Base-by-base conservation (phyloP, 495 filamentous ascomycete genomes). In the Penicillium coprophilum region DNA sequence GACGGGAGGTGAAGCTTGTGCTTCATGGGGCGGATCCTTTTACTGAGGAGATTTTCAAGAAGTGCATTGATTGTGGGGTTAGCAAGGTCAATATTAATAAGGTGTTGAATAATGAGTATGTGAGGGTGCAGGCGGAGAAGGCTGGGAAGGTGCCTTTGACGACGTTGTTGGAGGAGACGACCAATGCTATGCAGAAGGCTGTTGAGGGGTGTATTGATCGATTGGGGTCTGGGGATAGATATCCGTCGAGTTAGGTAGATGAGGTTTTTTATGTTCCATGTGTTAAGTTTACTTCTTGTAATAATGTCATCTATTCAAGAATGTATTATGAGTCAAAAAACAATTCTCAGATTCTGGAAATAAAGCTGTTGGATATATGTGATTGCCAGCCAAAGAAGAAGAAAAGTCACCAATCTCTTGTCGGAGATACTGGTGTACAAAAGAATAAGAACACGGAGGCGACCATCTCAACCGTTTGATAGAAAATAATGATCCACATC, bases 31-130 rank as follows among this genome's bases (percentile, higher is more conserved):
- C 88, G 24, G 88, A 91, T 66, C 84, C 85, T 0, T 92, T 91
- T 64, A 83, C 82, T 17, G 73, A 85, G 71, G 81, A 81, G 55
- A 88, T 87, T 34, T 88, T 89, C 56, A 64, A 74, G 46, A 77
- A 80, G 64, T 90, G 86, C 64, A 89, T 94, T 65, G 78, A 76
- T 36, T 80, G 76, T 50, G 89, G 89, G 2, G 85, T 92, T 50
- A 81, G 81, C 39, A 91, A 92, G 76, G 76, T 89, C 57, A 94
- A 94, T 74, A 87, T 92, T 56, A 92, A 94, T 68, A 88, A 90
- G 73, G 83, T 88, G 44, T 79, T 94, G 78, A 90, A 91, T 69
- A 81, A 82, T 62, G 80, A 82, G 67, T 92, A 87, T 66, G 78
- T 82, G 40, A 70, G 77, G 57, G 82, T 86, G 40, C 81, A 84